These are phyloP conservation scores for Ilyonectria sp. DNA, from an alignment of 2,329 filamentous ascomycete species.

Conservation along the genomic window DNA sequence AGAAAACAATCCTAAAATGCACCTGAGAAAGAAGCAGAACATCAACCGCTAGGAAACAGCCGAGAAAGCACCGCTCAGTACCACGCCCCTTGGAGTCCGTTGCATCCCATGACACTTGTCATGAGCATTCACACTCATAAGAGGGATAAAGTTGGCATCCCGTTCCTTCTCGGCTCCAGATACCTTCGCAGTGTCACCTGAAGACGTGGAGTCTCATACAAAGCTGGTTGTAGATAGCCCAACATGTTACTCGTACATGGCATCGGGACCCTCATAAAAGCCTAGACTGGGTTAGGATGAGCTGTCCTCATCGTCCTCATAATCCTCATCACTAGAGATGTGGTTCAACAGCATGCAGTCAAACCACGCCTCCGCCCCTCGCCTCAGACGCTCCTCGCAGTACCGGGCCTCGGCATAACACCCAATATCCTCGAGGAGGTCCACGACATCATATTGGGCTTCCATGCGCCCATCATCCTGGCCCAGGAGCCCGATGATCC, in stretches of 20 bases:
- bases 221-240: too few relatives aligned
- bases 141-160: too few relatives aligned
- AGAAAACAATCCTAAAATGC: too few relatives aligned
- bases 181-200: too few relatives aligned
- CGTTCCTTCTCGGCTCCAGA: too few relatives aligned
- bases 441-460: slow-evolving; percentile 53
- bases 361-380: slow-evolving; percentile 44
- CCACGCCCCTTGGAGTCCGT: too few relatives aligned
- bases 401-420: slow-evolving; percentile 49
- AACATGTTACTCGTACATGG: background rate
- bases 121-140: too few relatives aligned
- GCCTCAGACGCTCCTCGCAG: slow-evolving; percentile 45
- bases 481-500: slow-evolving; percentile 43
- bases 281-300: background rate
- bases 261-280: background rate
- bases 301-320: background rate
- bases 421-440: slow-evolving; percentile 54
- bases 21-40: too few relatives aligned
- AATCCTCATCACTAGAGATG: background rate
- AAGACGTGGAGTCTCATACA: too few relatives aligned
- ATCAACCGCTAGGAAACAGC: too few relatives aligned
- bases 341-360: slow-evolving; percentile 39
- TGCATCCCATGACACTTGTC: too few relatives aligned
- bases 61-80: too few relatives aligned
- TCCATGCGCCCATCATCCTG: slow-evolving; percentile 25